These are phyloP conservation scores for Xanthoconium separans DNA, from an alignment of 1,284 basidiomycete genomes.

Conservation along the genomic window DNA sequence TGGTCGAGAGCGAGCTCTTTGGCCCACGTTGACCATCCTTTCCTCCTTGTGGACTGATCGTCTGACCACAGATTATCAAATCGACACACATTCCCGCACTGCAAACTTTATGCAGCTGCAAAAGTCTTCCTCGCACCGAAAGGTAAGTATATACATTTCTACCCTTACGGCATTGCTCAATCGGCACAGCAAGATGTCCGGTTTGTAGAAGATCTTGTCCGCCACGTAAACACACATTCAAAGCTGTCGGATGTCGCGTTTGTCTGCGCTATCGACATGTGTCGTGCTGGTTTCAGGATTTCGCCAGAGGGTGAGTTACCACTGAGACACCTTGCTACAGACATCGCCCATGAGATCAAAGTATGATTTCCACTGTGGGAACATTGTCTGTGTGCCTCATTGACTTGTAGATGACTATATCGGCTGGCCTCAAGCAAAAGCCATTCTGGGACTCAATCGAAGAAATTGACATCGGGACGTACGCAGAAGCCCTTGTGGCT, in stretches of 20 bases:
- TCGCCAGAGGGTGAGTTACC: conserved; percentile 66
- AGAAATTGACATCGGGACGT: conserved; percentile 77
- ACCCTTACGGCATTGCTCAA: not conserved
- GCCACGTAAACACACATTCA: conserved; percentile 47
- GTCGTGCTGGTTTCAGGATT: conserved; percentile 75
- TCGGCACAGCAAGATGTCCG: conserved; percentile 42
- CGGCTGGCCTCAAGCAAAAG: conserved; percentile 49
- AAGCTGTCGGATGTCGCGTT: conserved; percentile 66
- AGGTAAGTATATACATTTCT: conserved; percentile 32
- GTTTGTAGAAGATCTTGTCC: conserved; percentile 58
- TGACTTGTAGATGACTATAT: conserved; percentile 42
- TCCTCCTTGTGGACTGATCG: conserved; percentile 80
- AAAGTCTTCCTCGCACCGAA: conserved; percentile 37
- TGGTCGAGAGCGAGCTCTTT: conserved; percentile 60
- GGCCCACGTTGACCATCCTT: conserved; percentile 81
- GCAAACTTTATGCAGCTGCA: conserved; percentile 32
- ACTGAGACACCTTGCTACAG: conserved; percentile 66
- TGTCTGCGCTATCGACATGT: conserved; percentile 79
- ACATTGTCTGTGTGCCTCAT: conserved; percentile 2
- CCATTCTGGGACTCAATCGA: conserved; percentile 72
- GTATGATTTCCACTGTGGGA: conserved; percentile 36
- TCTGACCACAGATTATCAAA: conserved; percentile 55
- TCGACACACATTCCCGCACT: conserved; percentile 36
- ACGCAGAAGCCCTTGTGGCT: conserved; percentile 72
- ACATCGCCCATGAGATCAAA: conserved; percentile 79